A percentile compares a stretch with the other conserved stretches of the same genome.
Evolutionary conservation across 108 stramenopile genomes (phyloP).

Genomic region (Parietichytrium sp.): DNA sequence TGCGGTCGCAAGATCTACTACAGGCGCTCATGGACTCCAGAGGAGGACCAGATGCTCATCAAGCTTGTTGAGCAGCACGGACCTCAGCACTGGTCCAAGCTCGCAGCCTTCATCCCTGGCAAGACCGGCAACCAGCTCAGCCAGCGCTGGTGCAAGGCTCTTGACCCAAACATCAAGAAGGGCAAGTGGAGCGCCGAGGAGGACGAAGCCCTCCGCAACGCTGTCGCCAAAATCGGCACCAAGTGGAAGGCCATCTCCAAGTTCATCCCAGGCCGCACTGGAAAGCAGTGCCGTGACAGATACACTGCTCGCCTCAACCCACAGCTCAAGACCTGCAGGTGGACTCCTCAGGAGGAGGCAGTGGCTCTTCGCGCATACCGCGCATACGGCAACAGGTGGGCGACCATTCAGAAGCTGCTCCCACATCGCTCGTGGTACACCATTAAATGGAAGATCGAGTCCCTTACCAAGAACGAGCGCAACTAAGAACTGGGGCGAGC

Average conservation of each 20-base stretch:
- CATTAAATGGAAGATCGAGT: constrained; percentile 49
- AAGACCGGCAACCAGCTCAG: constrained; percentile 50
- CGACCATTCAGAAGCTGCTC: constrained; percentile 66
- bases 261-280: constrained; percentile 52
- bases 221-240: not conserved
- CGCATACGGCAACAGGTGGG: constrained; percentile 65
- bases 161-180: constrained; percentile 48
- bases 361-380: constrained; percentile 41
- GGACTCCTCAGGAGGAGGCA: constrained; percentile 59
- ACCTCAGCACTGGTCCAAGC: constrained; percentile 57
- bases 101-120: constrained; percentile 52
- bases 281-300: constrained; percentile 67
- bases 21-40: constrained; percentile 52
- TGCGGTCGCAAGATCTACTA: constrained; percentile 41
- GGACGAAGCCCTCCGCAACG: constrained; percentile 50
- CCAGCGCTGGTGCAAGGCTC: constrained; percentile 58
- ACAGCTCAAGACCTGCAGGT: constrained; percentile 60
- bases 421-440: constrained; percentile 63
- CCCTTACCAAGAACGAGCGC: constrained; percentile 14
- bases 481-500: no score
- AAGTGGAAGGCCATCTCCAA: constrained; percentile 28
- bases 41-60: constrained; percentile 52
- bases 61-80: constrained; percentile 58
- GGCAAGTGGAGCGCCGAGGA: constrained; percentile 53
- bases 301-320: constrained; percentile 83